phyloP scores from a whole-genome alignment of 2,329 filamentous ascomycete species.

The Thelonectria rubi region DNA sequence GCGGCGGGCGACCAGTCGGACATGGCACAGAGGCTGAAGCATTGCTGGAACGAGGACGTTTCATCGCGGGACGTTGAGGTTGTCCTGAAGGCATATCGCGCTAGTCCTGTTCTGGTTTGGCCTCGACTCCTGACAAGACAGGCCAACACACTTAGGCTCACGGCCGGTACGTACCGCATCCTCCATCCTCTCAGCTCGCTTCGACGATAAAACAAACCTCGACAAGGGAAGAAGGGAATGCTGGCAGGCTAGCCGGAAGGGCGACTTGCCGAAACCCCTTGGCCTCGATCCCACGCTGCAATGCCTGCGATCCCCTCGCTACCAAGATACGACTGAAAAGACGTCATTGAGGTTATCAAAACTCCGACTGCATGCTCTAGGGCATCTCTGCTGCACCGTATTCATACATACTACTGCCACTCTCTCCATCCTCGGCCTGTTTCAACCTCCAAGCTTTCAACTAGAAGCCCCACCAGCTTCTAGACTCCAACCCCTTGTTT shows the following conservation, averaged over 20 bases:
- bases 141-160: neutral
- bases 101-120: slow-evolving; percentile 26
- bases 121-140: slow-evolving; percentile 17
- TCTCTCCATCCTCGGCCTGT: slow-evolving; percentile 10
- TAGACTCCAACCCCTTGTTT: too few relatives aligned
- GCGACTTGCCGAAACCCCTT: slow-evolving; percentile 16
- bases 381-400: too few relatives aligned
- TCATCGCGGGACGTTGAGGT: slow-evolving; percentile 45
- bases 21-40: slow-evolving; percentile 49
- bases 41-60: slow-evolving; percentile 59
- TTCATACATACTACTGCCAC: too few relatives aligned
- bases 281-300: slow-evolving; percentile 2
- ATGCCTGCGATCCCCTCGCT: neutral
- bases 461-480: neutral
- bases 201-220: slow-evolving; percentile 33
- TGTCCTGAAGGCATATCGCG: slow-evolving; percentile 15
- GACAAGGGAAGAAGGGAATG: slow-evolving; percentile 23
- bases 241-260: slow-evolving; percentile 18
- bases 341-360: slow-evolving; percentile 5
- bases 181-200: slow-evolving; percentile 3
- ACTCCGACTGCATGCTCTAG: neutral
- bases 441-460: slow-evolving; percentile 16
- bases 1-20: too few relatives aligned
- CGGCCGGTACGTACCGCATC: neutral
- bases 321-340: neutral